Base-by-base conservation (phyloP, 2,329 filamentous ascomycete genomes). In the Fusarium redolens region DNA sequence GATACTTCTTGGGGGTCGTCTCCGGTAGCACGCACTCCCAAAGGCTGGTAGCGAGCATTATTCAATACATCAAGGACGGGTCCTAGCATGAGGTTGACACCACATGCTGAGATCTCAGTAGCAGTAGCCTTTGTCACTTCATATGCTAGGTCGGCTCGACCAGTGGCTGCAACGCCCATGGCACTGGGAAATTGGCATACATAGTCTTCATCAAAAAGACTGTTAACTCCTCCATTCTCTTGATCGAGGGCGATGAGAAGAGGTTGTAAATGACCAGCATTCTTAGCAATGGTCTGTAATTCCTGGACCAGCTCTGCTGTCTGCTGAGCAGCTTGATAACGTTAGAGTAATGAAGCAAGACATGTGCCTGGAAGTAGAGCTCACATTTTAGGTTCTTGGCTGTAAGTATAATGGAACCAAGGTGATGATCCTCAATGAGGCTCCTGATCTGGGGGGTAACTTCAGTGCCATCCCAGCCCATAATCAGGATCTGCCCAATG, bases 211-310 rank as follows among this genome's bases (percentile, higher is more conserved):
- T 98, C 96, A 78, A 97, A 98, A 5, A 98, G 88, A 83, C 94
- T 97, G 84, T 98, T 98, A 81, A 98, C 96, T 6, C 96, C 95
- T 72, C 96, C 96, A 90, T 99, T 98, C 82, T 99, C 96, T 81
- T 99, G 96, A 79, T 98, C 96, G 41, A 98, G 86, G 43, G 93
- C 95, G 76, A 99, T 98, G 61, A 97, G 86, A 22, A 99, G 85
- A 4, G 96, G 96, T 5, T 96, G 92, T 6, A 93, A 92, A 81
- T 98, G 96, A 25, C 96, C 96, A 67, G 96, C 92, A 82, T 97
- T 89, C 79, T 94, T 93, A 41, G 96, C 96, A 79, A 97, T 96
- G 55, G 92, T 95, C 82, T 99, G 96, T 48, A 99, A 87, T 79
- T 98, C 95, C 79, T 96, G 92, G 35, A 97, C 94, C 45, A 98